Evolutionary conservation across 192 early-diverging fungal genomes (phyloP), one percentile per base, ranked within the genome.

Genomic region (Dissophora globulifera): DNA sequence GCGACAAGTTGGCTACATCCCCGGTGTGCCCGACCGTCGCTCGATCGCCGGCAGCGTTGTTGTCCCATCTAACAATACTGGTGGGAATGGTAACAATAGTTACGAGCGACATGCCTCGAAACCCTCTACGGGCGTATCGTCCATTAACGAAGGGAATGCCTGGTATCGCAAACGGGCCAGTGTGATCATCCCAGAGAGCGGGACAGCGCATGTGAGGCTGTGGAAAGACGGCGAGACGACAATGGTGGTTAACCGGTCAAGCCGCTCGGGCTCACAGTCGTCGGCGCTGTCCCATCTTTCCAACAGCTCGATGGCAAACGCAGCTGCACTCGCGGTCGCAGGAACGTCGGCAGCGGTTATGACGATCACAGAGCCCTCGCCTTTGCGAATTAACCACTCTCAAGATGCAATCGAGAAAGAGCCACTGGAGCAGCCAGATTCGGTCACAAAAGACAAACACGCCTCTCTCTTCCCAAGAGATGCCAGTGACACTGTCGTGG

Each of bases 161-260:
- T 69, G 67, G 67, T 69, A 69, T 19, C 67, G 58, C 10, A 60
- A 61, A 43, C 49, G 67, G 15, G 57, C 57, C 23, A 61, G 58
- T 47, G 58, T 69, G 11, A 49, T 69, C 31, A 69, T 61, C 25
- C 67, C 67, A n/a, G 67, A 69, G 20, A 45, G 50, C 31, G 50
- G 57, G 15, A 40, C 23, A 13, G 67, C 67, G 15, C 67, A 69
- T 29, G 58, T 69, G 16, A 30, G 58, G 2, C 51, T 69, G 2
- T 69, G 67, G 67, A 66, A 56, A 7, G 63, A 56, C 27, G 52
- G 41, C 10, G 51, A 42, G 13, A 38, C 38, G n/a, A 27, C 49
- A 15, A 16, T 43, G 32, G 42, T 43, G 4, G 22, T 33, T 4
- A 43, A 65, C 30, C 62, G 62, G 13, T 22, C 62, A 1, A 27